Base-by-base conservation (phyloP, 1,284 basidiomycete species). In the Sporisorium scitamineum region DNA sequence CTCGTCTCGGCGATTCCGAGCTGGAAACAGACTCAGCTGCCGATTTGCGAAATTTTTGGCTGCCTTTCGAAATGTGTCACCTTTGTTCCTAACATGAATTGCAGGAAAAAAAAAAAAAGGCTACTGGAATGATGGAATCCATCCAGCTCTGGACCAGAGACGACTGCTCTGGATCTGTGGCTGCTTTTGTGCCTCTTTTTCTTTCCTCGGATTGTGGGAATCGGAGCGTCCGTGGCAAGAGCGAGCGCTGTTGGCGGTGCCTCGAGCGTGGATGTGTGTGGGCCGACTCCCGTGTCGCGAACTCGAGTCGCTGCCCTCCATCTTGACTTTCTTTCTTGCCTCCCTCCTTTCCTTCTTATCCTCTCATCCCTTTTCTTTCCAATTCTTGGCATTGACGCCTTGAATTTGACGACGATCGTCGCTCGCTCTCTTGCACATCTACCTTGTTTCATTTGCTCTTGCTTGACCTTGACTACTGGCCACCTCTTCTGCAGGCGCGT, bases 171-270 rank as follows among this genome's bases (percentile, higher is more conserved):
- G 22, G 5, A 10, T n/a, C 7, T 29, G 18, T 10, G 6, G 5
- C n/a, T 31, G 22, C 16, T 20, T n/a, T 18, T 29, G 18, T 10
- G 6, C 7, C n/a, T 31, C 48, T 31, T 20, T 61, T 62, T 62
- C 22, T 20, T 31, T 31, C 27, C 60, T 62, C 66, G 66, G 66
- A 55, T 69, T 61, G 60, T 62, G 66, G 66, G 61, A 69, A 59
- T 69, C 66, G 66, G 66, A 52, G 47, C 50, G 20, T 42, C 56
- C 20, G 10, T 20, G 50, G 16, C 24, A 5, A 14, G 56, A 31
- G 63, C 57, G 51, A n/a, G n/a, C n/a, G n/a, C n/a, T 52, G 39
- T 50, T 52, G 37, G 29, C 52, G 47, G 47, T 31, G 10, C 7
- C 27, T 29, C 18, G 29, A 27, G 48, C n/a, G 16, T n/a, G 47